Percentiles rank a stretch among this genome's conserved stretches.
Evolutionary conservation across 108 stramenopile species (phyloP).

Genomic region (Epithemia pelagica): DNA sequence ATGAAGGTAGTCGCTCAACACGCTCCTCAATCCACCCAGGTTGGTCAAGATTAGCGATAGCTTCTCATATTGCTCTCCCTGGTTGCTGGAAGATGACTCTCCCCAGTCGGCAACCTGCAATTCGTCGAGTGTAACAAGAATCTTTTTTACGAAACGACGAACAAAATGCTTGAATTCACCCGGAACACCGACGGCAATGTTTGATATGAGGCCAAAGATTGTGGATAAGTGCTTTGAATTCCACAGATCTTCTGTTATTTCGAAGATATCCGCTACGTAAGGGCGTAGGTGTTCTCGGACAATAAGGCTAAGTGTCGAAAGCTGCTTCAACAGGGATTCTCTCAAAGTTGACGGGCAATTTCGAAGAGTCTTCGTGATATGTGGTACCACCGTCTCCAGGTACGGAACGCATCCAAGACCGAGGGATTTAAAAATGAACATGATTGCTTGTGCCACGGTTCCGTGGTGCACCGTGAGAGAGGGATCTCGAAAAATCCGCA

Average conservation of each 20-base stretch:
- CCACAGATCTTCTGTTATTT: constrained; percentile 88
- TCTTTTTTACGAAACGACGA: constrained; percentile 55
- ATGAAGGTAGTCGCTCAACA: constrained; percentile 72
- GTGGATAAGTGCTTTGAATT: constrained; percentile 76
- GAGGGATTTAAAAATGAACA: constrained; percentile 89
- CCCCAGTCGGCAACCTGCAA: constrained; percentile 57
- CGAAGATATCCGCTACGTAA: constrained; percentile 85
- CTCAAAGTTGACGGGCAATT: constrained; percentile 72
- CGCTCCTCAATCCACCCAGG: constrained; percentile 50
- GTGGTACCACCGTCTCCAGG: constrained; percentile 80
- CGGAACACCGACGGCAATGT: constrained; percentile 74
- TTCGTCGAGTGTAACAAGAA: constrained; percentile 61
- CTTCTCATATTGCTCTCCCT: constrained; percentile 31
- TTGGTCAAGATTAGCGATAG: constrained; percentile 60
- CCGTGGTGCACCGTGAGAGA: constrained; percentile 88
- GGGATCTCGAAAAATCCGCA: constrained; percentile 82
- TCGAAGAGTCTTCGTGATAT: constrained; percentile 75
- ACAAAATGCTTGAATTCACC: constrained; percentile 81
- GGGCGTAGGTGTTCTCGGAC: constrained; percentile 83
- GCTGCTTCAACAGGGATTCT: constrained; percentile 86
- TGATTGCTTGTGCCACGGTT: constrained; percentile 89
- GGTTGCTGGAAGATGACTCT: constrained; percentile 1
- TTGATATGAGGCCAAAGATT: constrained; percentile 72
- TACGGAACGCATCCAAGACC: constrained; percentile 85
- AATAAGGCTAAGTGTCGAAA: constrained; percentile 78